These are phyloP conservation scores for Penicillium sp. DNA, from an alignment of 2,329 filamentous ascomycete genomes.

Conservation along the genomic window DNA sequence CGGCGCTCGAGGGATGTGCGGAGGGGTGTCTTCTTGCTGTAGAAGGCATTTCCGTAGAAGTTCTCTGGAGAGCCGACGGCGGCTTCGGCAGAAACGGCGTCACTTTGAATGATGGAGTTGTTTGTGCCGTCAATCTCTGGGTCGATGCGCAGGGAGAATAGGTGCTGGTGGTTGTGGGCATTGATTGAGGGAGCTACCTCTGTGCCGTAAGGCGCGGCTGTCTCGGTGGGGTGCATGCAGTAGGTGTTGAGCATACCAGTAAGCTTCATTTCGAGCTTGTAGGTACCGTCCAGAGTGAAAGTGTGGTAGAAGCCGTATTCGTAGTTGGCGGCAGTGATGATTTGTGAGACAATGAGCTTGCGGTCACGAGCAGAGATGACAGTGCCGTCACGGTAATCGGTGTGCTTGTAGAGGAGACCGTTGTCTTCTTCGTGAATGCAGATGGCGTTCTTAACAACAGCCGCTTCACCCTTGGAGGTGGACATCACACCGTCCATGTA, in stretches of 20 bases:
- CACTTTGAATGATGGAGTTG: conserved; percentile 69
- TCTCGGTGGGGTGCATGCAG: conserved; percentile 73
- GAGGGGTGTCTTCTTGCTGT: conserved; percentile 48
- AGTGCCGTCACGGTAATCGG: conserved; percentile 84
- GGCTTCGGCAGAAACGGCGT: conserved; percentile 47
- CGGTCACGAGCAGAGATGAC: conserved; percentile 80
- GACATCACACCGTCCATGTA: conserved; percentile 32
- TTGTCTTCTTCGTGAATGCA: conserved; percentile 36
- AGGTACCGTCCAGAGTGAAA: conserved; percentile 85
- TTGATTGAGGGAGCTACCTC: conserved; percentile 86
- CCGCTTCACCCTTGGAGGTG: conserved; percentile 23
- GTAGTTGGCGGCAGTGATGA: conserved; percentile 94
- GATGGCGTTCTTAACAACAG: conserved; percentile 30
- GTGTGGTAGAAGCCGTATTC: conserved; percentile 86
- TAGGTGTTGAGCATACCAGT: conserved; percentile 93
- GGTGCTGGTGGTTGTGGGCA: conserved; percentile 91
- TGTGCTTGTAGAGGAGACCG: conserved; percentile 66
- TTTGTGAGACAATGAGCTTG: conserved; percentile 82
- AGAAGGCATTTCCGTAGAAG: conserved; percentile 68
- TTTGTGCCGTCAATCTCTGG: conserved; percentile 79
- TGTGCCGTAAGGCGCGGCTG: conserved; percentile 81
- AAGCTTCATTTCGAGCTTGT: conserved; percentile 86
- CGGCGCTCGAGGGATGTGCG: conserved; percentile 50
- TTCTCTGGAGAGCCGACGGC: conserved; percentile 66
- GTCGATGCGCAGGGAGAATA: conserved; percentile 86